Conservation (phyloP, 106 monocot genomes). For the Platanthera guangdongensis region DNA sequence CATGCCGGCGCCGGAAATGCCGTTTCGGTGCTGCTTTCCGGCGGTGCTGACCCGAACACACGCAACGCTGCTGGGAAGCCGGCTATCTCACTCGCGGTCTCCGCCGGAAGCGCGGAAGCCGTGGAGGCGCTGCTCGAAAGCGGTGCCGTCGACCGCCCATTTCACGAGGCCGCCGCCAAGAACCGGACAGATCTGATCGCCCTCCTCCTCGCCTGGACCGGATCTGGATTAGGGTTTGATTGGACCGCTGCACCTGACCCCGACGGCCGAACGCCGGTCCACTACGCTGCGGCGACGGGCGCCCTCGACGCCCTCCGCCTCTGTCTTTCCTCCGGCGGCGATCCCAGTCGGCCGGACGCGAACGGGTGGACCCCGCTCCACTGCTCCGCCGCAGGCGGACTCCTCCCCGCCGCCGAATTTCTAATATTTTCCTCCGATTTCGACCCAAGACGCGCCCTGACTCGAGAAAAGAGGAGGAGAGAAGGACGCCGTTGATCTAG, state of each 20-base stretch:
- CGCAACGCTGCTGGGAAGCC: conserved; percentile 11
- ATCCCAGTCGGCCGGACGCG: conserved; percentile 21
- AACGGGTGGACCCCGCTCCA: conserved; percentile 38
- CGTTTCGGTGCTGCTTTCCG: conserved; percentile 17
- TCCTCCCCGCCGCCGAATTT: conserved; percentile 1
- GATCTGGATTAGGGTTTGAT: neutral
- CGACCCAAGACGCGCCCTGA: conserved; percentile 14
- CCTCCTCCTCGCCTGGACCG: neutral
- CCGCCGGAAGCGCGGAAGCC: conserved; percentile 14
- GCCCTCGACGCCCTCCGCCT: conserved; percentile 15
- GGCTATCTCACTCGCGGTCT: conserved; percentile 22
- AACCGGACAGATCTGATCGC: conserved; percentile 15
- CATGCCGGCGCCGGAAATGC: neutral
- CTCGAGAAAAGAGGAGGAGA: neutral
- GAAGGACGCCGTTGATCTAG: conserved; percentile 30
- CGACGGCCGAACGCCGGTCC: conserved; percentile 23
- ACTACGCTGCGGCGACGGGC: conserved; percentile 21
- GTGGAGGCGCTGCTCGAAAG: conserved; percentile 12
- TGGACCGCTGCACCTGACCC: conserved; percentile 13
- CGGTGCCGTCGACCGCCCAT: conserved; percentile 18
- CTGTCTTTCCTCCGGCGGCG: conserved; percentile 17
- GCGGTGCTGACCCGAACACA: conserved; percentile 23
- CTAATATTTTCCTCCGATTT: conserved; percentile 3
- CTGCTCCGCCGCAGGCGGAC: conserved; percentile 20
- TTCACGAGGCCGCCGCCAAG: conserved; percentile 26